Evolutionary conservation across 768 basidiomycete species (phyloP).

Genomic region (Boletus edulis): DNA sequence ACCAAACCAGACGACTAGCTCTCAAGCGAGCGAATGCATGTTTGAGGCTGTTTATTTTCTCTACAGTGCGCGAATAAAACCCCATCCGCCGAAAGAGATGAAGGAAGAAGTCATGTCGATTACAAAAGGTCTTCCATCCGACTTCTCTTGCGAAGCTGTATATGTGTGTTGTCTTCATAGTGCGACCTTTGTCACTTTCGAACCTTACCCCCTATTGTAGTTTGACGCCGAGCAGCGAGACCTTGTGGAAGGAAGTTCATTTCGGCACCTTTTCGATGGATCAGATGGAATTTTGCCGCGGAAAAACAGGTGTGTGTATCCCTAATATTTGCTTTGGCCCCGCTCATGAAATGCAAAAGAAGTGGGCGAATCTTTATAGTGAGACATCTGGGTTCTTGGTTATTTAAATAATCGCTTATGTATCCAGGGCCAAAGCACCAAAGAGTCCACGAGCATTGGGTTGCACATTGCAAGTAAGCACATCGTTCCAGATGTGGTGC

Average conservation of each 20-base stretch:
- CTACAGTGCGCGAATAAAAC: neutral
- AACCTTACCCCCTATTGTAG: neutral
- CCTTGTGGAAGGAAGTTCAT: neutral
- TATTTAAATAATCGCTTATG: neutral
- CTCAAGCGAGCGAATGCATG: neutral
- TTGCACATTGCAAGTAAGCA: neutral
- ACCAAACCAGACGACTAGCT: neutral
- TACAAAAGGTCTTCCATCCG: neutral
- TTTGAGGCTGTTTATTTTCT: neutral
- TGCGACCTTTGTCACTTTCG: neutral
- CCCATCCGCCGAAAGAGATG: neutral
- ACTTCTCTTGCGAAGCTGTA: neutral
- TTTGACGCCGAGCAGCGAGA: neutral
- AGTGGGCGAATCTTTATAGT: neutral
- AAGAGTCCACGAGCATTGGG: neutral
- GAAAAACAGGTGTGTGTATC: neutral
- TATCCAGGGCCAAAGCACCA: neutral
- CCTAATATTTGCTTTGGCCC: neutral
- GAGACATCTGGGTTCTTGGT: neutral
- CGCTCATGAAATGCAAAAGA: neutral
- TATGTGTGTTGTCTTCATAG: neutral
- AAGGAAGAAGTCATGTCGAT: neutral
- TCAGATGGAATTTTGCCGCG: neutral
- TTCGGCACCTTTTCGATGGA: neutral
- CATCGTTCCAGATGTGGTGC: neutral